Evolutionary conservation across 2,329 filamentous ascomycete species (phyloP).

Genomic region (Aspergillus carbonarius): DNA sequence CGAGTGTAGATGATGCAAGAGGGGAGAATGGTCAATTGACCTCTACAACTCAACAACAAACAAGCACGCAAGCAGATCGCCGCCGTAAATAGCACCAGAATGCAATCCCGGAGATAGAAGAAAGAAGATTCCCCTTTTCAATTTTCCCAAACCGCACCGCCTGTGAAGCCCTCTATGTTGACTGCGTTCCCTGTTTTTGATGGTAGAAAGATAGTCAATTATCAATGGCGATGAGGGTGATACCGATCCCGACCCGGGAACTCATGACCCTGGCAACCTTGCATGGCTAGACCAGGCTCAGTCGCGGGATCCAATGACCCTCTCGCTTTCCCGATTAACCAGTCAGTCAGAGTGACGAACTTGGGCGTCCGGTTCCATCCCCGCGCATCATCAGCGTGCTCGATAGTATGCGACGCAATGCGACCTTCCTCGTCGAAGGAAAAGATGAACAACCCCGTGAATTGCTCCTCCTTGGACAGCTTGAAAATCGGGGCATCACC

Average conservation of each 20-base stretch:
- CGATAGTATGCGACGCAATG: slow-evolving; percentile 85
- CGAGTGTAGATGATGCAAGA: slow-evolving; percentile 10
- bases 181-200: too few relatives aligned
- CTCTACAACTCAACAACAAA: too few relatives aligned
- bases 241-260: neutral
- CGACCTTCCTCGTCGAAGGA: slow-evolving; percentile 88
- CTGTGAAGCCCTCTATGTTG: too few relatives aligned
- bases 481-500: slow-evolving; percentile 53
- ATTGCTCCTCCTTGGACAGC: slow-evolving; percentile 67
- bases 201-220: neutral
- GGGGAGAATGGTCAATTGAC: neutral
- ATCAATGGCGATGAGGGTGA: neutral
- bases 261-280: slow-evolving; percentile 19
- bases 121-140: too few relatives aligned
- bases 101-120: too few relatives aligned
- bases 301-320: slow-evolving; percentile 39
- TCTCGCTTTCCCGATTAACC: slow-evolving; percentile 79
- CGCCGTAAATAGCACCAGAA: neutral
- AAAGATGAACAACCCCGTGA: slow-evolving; percentile 90
- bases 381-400: slow-evolving; percentile 81
- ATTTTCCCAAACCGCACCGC: too few relatives aligned
- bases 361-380: slow-evolving; percentile 81
- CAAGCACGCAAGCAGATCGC: neutral
- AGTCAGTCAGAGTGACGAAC: slow-evolving; percentile 90
- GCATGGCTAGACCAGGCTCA: slow-evolving; percentile 30